phyloP scores from a whole-genome alignment of 306 rosid genomes.

The Luffa acutangula region DNA sequence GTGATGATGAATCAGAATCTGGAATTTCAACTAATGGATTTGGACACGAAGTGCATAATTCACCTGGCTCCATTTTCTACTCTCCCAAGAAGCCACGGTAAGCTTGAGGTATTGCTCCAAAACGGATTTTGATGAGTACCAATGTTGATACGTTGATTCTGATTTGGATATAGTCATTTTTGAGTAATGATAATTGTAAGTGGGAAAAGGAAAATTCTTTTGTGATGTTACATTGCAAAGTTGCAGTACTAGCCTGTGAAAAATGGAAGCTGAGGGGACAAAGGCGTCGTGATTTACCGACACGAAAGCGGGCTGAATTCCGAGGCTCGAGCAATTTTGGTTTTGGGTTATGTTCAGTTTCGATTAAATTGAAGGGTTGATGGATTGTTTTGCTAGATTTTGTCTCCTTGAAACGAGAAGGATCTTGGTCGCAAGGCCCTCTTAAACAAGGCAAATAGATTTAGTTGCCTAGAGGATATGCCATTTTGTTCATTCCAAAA shows the following conservation, averaged over 20 bases:
- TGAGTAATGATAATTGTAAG: background rate
- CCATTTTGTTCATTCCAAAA: background rate
- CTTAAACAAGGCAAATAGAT: background rate
- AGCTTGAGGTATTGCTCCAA: background rate
- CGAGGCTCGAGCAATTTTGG: constrained; percentile 6
- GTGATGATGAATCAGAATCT: constrained; percentile 50
- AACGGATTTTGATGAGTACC: background rate
- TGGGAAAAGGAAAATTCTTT: background rate
- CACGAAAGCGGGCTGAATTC: background rate
- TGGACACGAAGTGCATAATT: constrained; percentile 20
- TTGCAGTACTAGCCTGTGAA: background rate
- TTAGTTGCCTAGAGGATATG: background rate
- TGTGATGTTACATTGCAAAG: constrained; percentile 9
- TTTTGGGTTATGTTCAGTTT: background rate
- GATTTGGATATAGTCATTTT: constrained; percentile 4
- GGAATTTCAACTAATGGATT: constrained; percentile 25
- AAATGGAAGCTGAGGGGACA: background rate
- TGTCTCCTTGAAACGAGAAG: background rate
- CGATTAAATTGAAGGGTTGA: background rate
- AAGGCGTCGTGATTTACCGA: background rate
- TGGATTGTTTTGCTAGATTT: background rate
- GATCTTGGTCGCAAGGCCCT: background rate
- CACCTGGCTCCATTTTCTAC: background rate
- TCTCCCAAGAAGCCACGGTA: constrained; percentile 11
- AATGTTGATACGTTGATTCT: background rate